Base-by-base conservation (phyloP, 768 basidiomycete species). In the Leccinellum rugosiceps region DNA sequence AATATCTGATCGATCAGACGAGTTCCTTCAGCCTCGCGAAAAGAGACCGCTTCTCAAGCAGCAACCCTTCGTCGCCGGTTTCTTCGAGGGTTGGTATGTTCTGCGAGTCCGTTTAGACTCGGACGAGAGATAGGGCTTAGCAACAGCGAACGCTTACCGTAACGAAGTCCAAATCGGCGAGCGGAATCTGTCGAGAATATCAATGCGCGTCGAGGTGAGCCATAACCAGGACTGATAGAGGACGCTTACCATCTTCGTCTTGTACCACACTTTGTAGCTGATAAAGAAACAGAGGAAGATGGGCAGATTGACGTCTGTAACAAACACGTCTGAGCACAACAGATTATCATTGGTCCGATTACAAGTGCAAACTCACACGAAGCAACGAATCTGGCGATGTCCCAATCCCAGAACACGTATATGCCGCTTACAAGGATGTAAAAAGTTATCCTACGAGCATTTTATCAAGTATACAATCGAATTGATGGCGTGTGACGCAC, bases 71-170 rank as follows among this genome's bases (percentile, higher is more conserved):
- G 17, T 68, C 66, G 11, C 87, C 88, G 0, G 88, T 90, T 72
- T 90, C 87, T 70, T 88, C 86, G 31, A 83, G 50, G 0, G 81
- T 79, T 3, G 88, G 88, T 56, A 90, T 85, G 55, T 86, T 83
- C 83, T 86, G 60, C 4, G 21, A 34, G 11, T 48, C 19, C 35
- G 15, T 2, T 59, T 25, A 67, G 50, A 31, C 15, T 13, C 11
- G 31, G 21, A 46, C n/a, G 8, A 26, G 13, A 34, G 34, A 28
- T 2, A 10, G 2, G 14, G 41, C 11, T 46, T 21, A n/a, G 44
- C 28, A 14, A 7, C 3, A 23, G 25, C 6, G 1, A 31, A 53
- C 3, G 69, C 81, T 54, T 56, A 83, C 85, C 34, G 87, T 86
- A 58, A 83, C 80, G 58, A 89, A 86, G 69, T 90, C 88, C 82